Conservation (phyloP, 108 stramenopile species). For the Conticribra guillardii region DNA sequence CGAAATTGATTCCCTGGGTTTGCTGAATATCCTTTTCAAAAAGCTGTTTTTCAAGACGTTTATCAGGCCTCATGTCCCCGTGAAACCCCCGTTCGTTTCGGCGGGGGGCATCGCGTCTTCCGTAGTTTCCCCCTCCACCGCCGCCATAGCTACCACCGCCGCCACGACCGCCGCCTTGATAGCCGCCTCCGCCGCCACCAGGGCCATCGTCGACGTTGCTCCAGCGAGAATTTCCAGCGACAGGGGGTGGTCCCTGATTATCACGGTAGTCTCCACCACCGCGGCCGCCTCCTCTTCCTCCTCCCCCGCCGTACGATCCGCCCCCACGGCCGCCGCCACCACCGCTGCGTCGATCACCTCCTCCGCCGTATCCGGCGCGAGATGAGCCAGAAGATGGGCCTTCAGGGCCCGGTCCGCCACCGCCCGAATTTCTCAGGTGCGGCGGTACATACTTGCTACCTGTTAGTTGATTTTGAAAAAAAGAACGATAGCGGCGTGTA, state of each 20-base stretch:
- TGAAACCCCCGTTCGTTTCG: conserved; percentile 81
- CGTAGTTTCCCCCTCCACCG: conserved; percentile 15
- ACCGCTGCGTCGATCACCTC: conserved; percentile 31
- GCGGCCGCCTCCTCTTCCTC: conserved; percentile 36
- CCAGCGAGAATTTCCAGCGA: conserved; percentile 21
- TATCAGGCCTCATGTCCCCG: conserved; percentile 81
- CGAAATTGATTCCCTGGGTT: conserved; percentile 99
- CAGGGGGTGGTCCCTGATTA: conserved; percentile 28
- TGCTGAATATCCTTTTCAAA: conserved; percentile 82
- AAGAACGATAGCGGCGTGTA: not conserved
- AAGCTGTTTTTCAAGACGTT: conserved; percentile 74
- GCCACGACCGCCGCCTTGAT: conserved; percentile 28
- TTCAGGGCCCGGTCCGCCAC: conserved; percentile 67
- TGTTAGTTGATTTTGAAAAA: conserved; percentile 10
- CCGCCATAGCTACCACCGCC: conserved; percentile 31
- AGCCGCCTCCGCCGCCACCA: conserved; percentile 41
- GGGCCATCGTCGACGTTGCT: conserved; percentile 16
- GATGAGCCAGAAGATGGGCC: conserved; percentile 28
- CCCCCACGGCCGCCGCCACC: conserved; percentile 41
- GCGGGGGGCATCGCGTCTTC: conserved; percentile 19
- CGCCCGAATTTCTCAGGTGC: conserved; percentile 93
- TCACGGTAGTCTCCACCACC: conserved; percentile 39
- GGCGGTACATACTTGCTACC: conserved; percentile 93
- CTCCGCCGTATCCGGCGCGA: conserved; percentile 35
- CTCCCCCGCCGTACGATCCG: conserved; percentile 42